Conservation (phyloP, 257 asterid species). For the Thymus quinquecostatus region DNA sequence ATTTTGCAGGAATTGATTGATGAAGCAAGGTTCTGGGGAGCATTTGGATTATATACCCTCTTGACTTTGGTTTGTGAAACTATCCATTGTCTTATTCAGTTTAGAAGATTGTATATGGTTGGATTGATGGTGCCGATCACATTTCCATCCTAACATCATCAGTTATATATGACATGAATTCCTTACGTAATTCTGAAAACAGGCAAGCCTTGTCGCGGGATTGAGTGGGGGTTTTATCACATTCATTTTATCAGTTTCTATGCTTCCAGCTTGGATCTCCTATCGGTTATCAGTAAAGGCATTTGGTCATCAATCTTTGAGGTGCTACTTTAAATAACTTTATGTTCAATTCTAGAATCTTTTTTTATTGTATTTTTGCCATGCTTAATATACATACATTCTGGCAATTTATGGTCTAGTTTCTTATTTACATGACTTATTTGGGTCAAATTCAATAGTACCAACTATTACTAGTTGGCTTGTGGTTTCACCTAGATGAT, state of each 20-base stretch:
- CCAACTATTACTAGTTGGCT: conserved; percentile 19
- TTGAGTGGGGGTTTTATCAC: conserved; percentile 88
- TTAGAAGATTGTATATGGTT: conserved; percentile 27
- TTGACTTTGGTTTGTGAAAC: conserved; percentile 69
- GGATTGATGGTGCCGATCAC: conserved; percentile 1
- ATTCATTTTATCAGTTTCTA: conserved; percentile 63
- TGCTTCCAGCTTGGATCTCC: conserved; percentile 87
- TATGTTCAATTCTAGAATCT: conserved; percentile 11
- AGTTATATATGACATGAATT: conserved; percentile 25
- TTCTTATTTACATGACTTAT: neutral
- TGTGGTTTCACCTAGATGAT: conserved; percentile 35
- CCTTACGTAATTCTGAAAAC: conserved; percentile 49
- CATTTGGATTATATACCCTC: conserved; percentile 88
- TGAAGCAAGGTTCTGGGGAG: conserved; percentile 99
- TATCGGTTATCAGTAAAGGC: conserved; percentile 58
- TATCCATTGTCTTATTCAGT: conserved; percentile 23
- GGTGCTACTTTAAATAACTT: conserved; percentile 49
- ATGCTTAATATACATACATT: neutral
- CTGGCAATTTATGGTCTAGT: conserved; percentile 23
- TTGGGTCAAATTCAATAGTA: conserved; percentile 15
- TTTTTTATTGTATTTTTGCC: conserved; percentile 13
- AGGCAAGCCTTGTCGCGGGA: conserved; percentile 84
- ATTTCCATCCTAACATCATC: conserved; percentile 21
- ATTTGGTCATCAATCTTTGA: conserved; percentile 71
- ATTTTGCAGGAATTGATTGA: conserved; percentile 67